These are phyloP conservation scores for Cercospora sesami DNA, from an alignment of 2,329 filamentous ascomycete genomes.

Conservation along the genomic window DNA sequence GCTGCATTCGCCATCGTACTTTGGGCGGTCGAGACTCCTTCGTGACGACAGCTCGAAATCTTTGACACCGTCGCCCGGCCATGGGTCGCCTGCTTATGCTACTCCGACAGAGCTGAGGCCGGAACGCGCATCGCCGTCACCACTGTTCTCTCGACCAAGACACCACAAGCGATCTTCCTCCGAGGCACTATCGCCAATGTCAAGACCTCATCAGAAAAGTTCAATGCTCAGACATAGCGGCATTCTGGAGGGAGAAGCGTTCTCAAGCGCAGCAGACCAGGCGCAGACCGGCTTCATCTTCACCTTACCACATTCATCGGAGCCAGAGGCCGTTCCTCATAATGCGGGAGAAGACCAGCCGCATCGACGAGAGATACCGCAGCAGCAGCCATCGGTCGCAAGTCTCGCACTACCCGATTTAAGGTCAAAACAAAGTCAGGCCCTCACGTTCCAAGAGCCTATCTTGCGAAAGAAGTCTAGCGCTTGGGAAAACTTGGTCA, in stretches of 20 bases:
- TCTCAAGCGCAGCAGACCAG: background rate
- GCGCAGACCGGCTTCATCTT: background rate
- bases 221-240: background rate
- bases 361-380: background rate
- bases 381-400: background rate
- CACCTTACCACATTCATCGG: background rate
- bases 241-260: background rate
- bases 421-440: background rate
- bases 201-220: conserved; percentile 1
- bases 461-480: conserved; percentile 20
- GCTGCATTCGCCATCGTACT: conserved; percentile 24
- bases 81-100: background rate
- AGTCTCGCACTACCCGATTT: background rate
- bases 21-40: conserved; percentile 12
- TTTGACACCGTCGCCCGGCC: conserved; percentile 12
- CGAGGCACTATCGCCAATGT: conserved; percentile 26
- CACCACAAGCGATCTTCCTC: conserved; percentile 27
- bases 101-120: background rate
- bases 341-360: background rate
- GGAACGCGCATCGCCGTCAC: background rate
- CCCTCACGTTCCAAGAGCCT: background rate
- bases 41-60: conserved; percentile 18
- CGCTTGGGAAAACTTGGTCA: conserved; percentile 13
- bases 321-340: background rate
- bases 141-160: background rate